phyloP scores from a whole-genome alignment of 805 yeast genomes.

The Komagataella pseudopastoris region DNA sequence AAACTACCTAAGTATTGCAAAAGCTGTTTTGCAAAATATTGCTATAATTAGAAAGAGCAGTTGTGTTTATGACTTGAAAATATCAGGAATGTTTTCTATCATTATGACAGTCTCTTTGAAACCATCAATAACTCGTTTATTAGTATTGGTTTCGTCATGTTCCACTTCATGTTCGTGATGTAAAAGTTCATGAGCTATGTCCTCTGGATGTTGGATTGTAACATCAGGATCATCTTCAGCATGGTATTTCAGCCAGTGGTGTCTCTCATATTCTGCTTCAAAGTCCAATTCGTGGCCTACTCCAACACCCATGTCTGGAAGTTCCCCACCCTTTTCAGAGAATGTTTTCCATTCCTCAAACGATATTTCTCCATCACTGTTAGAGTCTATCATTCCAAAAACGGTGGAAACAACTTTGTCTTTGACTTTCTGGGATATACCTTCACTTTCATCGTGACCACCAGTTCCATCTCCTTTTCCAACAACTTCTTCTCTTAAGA shows the following conservation, averaged over 20 bases:
- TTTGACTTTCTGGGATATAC: slow-evolving; percentile 39
- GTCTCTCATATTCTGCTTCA: slow-evolving; percentile 86
- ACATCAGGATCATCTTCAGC: slow-evolving; percentile 75
- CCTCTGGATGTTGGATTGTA: slow-evolving; percentile 70
- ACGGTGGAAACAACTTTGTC: slow-evolving; percentile 42
- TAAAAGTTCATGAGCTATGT: slow-evolving; percentile 72
- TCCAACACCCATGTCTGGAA: slow-evolving; percentile 90
- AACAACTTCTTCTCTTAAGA: slow-evolving; percentile 54
- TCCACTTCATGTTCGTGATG: slow-evolving; percentile 83
- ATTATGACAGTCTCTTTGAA: slow-evolving; percentile 8
- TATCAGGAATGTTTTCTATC: slow-evolving; percentile 9
- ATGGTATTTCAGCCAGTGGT: slow-evolving; percentile 83
- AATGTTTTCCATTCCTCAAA: slow-evolving; percentile 60
- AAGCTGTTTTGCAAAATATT: slow-evolving; percentile 12
- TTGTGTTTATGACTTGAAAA: slow-evolving; percentile 5
- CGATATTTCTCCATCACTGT: slow-evolving; percentile 52
- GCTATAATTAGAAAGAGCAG: slow-evolving; percentile 17
- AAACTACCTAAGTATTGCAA: slow-evolving; percentile 5
- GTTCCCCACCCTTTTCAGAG: slow-evolving; percentile 45
- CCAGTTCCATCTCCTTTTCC: slow-evolving; percentile 93
- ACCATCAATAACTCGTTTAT: slow-evolving; percentile 2
- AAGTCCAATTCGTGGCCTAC: slow-evolving; percentile 92
- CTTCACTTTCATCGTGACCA: slow-evolving; percentile 50
- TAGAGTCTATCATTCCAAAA: slow-evolving; percentile 45
- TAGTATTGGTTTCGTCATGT: slow-evolving; percentile 18